Base-by-base conservation (phyloP, 768 basidiomycete species). In the Cyclocybe cylindracea region DNA sequence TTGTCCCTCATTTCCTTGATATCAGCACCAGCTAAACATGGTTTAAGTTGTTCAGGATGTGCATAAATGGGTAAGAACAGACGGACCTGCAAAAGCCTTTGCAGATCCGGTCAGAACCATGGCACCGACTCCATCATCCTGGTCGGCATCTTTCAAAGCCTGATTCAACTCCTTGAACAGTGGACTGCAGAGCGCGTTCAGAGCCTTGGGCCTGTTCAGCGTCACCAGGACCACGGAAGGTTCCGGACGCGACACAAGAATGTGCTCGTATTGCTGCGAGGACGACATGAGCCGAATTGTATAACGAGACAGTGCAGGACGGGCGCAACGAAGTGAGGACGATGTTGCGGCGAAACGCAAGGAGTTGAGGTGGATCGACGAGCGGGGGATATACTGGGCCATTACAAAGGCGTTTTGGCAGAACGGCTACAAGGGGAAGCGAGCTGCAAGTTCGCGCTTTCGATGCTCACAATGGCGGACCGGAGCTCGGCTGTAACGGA, bases 1-100 rank as follows among this genome's bases (percentile, higher is more conserved):
- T 94, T 94, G 73, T 95, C 91, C 70, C 94, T 94, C 96, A 98
- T 98, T 72, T 98, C 94, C 74, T 97, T 98, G 72, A 99, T 98
- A 70, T 99, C 96, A 16, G 96, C 96, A 2, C 96, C 94, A 61
- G 94, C 94, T 94, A 58, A 2, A 33, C 34, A 44, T 16, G 44
- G 29, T 19, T 35, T 33, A 33, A 45, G 9, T 34, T 50, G 44
- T 18, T 34, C n/a, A 18, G 16, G 24, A 31, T 16, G 44, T 13
- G 7, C 2, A 38, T 44, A 16, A 8, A 11, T 42, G 50, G 10
- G 49, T 24, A 32, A 7, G 18, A 10, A n/a, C n/a, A 41, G 11
- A 71, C 86, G 53, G 61, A 88, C 94, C 94, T 52, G 96, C 96
- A 66, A 99, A 99, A 3, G 93, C 95, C 69, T 79, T 88, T 55